phyloP scores from a whole-genome alignment of 768 basidiomycete genomes.

The Symmetrospora coprosmae region DNA sequence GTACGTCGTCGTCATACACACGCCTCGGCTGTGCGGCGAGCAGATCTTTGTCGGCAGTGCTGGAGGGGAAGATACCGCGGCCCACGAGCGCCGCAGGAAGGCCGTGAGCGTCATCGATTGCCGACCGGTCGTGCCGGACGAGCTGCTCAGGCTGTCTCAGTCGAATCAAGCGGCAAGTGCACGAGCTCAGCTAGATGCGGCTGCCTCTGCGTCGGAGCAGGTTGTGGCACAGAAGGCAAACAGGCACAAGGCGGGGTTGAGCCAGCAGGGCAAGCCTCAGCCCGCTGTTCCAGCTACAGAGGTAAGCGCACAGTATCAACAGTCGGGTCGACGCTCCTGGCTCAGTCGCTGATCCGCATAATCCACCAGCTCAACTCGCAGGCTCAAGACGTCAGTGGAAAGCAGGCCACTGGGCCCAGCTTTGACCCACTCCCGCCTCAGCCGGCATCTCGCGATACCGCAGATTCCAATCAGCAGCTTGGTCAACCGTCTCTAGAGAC shows the following conservation, averaged over 20 bases:
- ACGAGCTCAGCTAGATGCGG: too few relatives aligned
- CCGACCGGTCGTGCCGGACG: conserved; percentile 11
- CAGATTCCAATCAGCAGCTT: background rate
- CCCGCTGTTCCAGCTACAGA: background rate
- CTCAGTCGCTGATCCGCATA: background rate
- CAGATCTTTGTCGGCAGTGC: conserved; percentile 52
- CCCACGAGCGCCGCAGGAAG: background rate
- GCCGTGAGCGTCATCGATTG: conserved; percentile 11
- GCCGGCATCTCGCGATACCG: background rate
- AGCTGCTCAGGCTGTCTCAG: background rate
- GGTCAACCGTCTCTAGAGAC: too few relatives aligned
- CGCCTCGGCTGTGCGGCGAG: conserved; percentile 80
- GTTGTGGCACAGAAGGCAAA: background rate
- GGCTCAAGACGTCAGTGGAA: background rate
- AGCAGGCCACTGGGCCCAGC: background rate
- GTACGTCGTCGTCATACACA: conserved; percentile 85
- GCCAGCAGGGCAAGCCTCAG: background rate
- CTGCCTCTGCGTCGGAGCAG: background rate
- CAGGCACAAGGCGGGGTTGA: background rate
- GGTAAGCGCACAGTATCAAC: background rate
- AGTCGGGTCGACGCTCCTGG: background rate
- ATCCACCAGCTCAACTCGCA: background rate
- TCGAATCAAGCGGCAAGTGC: background rate
- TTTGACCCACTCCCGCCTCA: background rate
- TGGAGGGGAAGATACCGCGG: conserved; percentile 5